phyloP scores from a whole-genome alignment of 2,329 filamentous ascomycete genomes.

The Botryotinia calthae region DNA sequence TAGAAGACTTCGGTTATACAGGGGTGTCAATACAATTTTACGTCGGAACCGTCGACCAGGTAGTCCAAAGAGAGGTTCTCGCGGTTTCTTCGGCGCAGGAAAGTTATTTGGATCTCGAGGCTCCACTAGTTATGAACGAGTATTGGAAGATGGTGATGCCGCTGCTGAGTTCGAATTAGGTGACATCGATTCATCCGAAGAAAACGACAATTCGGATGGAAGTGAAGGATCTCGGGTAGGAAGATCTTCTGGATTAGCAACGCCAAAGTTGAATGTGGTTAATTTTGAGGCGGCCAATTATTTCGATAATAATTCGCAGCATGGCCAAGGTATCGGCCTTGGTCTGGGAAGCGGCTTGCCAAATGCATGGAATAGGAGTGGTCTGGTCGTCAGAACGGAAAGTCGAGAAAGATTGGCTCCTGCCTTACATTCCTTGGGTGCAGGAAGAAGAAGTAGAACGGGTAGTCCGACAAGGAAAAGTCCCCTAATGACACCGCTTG shows the following conservation, averaged over 20 bases:
- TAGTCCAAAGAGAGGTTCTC: constrained; percentile 47
- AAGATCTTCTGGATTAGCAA: constrained; percentile 64
- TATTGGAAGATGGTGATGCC: constrained; percentile 76
- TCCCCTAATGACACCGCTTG: constrained; percentile 51
- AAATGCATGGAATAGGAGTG: constrained; percentile 60
- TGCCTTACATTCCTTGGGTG: constrained; percentile 52
- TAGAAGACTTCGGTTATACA: constrained; percentile 60
- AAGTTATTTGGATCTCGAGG: constrained; percentile 63
- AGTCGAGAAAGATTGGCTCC: constrained; percentile 74
- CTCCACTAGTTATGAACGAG: constrained; percentile 69
- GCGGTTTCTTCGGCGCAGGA: constrained; percentile 51
- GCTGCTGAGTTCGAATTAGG: constrained; percentile 74
- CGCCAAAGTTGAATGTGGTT: constrained; percentile 57
- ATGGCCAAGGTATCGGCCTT: constrained; percentile 32
- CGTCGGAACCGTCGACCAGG: constrained; percentile 46
- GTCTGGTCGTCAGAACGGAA: constrained; percentile 78
- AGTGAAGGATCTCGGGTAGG: constrained; percentile 56
- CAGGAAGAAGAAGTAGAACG: constrained; percentile 49
- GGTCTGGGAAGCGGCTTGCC: constrained; percentile 26
- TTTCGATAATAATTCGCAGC: constrained; percentile 30
- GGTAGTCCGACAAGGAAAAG: constrained; percentile 54
- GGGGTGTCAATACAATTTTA: constrained; percentile 49
- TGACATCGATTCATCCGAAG: constrained; percentile 57
- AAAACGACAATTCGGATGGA: constrained; percentile 63
- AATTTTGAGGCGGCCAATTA: constrained; percentile 46